Conservation (phyloP, 2,329 filamentous ascomycete genomes). For the Madurella mycetomatis region DNA sequence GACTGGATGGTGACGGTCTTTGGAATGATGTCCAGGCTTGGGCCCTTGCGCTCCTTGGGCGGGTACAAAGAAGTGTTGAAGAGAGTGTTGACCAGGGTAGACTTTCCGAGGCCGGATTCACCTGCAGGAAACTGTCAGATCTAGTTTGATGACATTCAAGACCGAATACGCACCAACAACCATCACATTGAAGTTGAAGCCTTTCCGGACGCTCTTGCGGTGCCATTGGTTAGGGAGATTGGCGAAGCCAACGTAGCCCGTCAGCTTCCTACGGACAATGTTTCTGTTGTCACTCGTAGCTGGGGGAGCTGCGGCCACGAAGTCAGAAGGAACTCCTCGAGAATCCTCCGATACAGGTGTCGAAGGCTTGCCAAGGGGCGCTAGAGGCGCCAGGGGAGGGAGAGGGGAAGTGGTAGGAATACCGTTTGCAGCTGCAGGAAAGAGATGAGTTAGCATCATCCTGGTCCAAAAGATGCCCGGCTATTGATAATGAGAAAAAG, state of each 20-base stretch:
- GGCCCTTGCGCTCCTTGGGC: slow-evolving; percentile 96
- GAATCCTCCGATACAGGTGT: slow-evolving; percentile 28
- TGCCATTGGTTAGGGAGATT: slow-evolving; percentile 99
- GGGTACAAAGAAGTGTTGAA: slow-evolving; percentile 99
- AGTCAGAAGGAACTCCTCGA: slow-evolving; percentile 39
- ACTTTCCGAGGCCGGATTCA: slow-evolving; percentile 99
- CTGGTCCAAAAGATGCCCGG: slow-evolving; percentile 9
- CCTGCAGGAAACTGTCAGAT: slow-evolving; percentile 49
- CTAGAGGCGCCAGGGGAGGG: slow-evolving; percentile 39
- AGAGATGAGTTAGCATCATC: slow-evolving; percentile 34
- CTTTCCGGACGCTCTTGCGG: slow-evolving; percentile 99
- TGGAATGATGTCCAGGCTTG: slow-evolving; percentile 95
- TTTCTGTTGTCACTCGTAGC: slow-evolving; percentile 74
- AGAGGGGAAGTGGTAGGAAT: slow-evolving; percentile 33
- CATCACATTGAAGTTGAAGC: slow-evolving; percentile 99
- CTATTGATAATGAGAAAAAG: slow-evolving; percentile 20
- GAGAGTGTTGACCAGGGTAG: slow-evolving; percentile 95
- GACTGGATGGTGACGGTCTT: slow-evolving; percentile 96
- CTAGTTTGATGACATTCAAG: slow-evolving; percentile 1
- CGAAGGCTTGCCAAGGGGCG: slow-evolving; percentile 37
- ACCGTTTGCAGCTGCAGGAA: slow-evolving; percentile 39
- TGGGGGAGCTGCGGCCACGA: slow-evolving; percentile 34
- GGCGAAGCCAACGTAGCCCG: slow-evolving; percentile 96
- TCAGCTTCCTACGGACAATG: slow-evolving; percentile 96
- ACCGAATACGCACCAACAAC: slow-evolving; percentile 75